These are phyloP conservation scores for Aureobasidium melanogenum DNA, from an alignment of 2,329 filamentous ascomycete species.

Conservation along the genomic window DNA sequence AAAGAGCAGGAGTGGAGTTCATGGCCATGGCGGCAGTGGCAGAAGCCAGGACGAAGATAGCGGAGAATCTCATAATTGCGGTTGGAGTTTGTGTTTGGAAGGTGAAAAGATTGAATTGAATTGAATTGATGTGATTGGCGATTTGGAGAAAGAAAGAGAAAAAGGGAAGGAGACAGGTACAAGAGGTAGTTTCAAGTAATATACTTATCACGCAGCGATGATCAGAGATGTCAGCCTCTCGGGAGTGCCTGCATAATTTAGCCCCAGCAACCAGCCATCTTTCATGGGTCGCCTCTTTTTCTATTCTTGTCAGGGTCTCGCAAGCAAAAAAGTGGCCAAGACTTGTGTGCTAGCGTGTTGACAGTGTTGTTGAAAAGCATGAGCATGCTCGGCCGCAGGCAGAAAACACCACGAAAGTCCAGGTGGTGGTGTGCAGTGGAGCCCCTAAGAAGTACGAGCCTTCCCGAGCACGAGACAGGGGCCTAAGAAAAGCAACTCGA, in stretches of 20 bases:
- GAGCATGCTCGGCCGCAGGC: background rate
- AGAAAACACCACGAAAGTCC: background rate
- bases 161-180: background rate
- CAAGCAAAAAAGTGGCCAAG: background rate
- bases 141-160: background rate
- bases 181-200: background rate
- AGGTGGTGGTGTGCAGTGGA: conserved; percentile 1
- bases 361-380: conserved; percentile 5
- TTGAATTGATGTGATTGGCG: background rate
- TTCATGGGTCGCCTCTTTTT: background rate
- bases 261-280: conserved; percentile 8
- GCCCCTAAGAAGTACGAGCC: conserved; percentile 7
- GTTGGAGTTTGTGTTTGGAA: background rate
- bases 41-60: conserved; percentile 5
- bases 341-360: background rate
- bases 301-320: background rate
- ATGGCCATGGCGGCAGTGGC: conserved; percentile 1
- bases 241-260: conserved; percentile 8
- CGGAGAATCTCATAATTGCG: conserved; percentile 3
- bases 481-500: conserved; percentile 2
- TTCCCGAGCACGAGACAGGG: conserved; percentile 1
- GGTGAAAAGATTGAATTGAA: background rate
- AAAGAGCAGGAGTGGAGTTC: background rate
- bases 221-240: conserved; percentile 3
- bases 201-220: conserved; percentile 4